Percentiles rank a stretch among this genome's conserved stretches.
These are phyloP conservation scores for Viridothelium virens DNA, from an alignment of 495 filamentous ascomycete species.

Conservation along the genomic window DNA sequence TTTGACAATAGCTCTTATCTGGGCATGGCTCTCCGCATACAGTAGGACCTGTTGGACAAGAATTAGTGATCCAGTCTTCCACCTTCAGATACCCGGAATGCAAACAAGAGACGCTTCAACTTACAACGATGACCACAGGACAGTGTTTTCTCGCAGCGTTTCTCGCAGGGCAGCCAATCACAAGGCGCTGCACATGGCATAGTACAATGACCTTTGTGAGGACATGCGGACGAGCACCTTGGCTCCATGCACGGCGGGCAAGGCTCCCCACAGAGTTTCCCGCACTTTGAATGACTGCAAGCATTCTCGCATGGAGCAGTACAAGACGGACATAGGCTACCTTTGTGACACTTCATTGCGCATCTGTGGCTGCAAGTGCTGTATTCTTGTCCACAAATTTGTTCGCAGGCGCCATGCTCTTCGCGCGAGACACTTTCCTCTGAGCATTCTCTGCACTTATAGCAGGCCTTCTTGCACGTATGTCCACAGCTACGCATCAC, in stretches of 20 bases:
- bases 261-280: conserved; percentile 51
- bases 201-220: conserved; percentile 42
- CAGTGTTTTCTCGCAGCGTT: conserved; percentile 49
- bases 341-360: conserved; percentile 45
- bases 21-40: conserved; percentile 62
- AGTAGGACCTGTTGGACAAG: conserved; percentile 45
- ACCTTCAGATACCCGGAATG: conserved; percentile 15
- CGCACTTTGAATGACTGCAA: conserved; percentile 55
- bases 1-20: conserved; percentile 45
- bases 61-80: conserved; percentile 5
- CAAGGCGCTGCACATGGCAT: conserved; percentile 57
- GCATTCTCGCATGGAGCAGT: conserved; percentile 48
- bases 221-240: conserved; percentile 49
- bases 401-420: conserved; percentile 46
- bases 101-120: conserved; percentile 12
- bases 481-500: conserved; percentile 51
- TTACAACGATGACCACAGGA: conserved; percentile 44
- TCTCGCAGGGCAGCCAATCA: conserved; percentile 56
- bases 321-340: conserved; percentile 47
- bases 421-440: conserved; percentile 25
- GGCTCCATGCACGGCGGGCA: conserved; percentile 56
- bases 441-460: conserved; percentile 37
- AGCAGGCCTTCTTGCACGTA: conserved; percentile 46
- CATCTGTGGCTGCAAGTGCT: conserved; percentile 54
- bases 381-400: conserved; percentile 46